Evolutionary conservation across 2,329 filamentous ascomycete species (phyloP).

Genomic region (Spiromastix sp.): DNA sequence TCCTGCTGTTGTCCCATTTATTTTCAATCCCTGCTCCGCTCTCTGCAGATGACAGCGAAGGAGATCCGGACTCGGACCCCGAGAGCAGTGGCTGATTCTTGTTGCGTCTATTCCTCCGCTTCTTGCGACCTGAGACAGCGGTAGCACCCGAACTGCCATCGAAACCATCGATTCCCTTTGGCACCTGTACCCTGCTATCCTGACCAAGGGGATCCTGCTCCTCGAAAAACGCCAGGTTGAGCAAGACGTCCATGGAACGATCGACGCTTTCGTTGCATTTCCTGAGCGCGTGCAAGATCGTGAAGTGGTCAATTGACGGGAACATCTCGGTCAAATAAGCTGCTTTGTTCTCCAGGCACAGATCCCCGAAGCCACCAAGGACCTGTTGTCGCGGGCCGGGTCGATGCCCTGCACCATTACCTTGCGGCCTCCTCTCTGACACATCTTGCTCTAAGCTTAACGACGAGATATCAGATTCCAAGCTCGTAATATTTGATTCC

Average conservation of each 20-base stretch:
- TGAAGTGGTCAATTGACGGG: constrained; percentile 53
- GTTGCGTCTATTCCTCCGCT: constrained; percentile 36
- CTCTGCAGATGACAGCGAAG: constrained; percentile 15
- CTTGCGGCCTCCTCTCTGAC: background rate
- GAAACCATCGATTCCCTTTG: constrained; percentile 77
- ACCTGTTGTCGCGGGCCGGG: background rate
- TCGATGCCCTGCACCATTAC: background rate
- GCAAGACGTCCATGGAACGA: constrained; percentile 64
- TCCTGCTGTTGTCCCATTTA: constrained; percentile 47
- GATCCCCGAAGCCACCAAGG: constrained; percentile 13
- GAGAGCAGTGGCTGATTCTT: constrained; percentile 21
- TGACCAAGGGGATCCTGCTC: constrained; percentile 44
- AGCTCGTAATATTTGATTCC: constrained; percentile 40
- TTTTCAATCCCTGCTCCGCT: constrained; percentile 29
- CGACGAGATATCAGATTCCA: constrained; percentile 37
- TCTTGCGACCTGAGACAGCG: constrained; percentile 27
- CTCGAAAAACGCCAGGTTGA: constrained; percentile 69
- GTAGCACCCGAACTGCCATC: constrained; percentile 45
- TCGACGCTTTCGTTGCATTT: constrained; percentile 59
- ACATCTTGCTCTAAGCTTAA: constrained; percentile 19
- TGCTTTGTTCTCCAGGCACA: constrained; percentile 49
- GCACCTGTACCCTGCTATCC: constrained; percentile 31
- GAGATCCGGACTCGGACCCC: constrained; percentile 7
- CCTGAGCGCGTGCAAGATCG: constrained; percentile 56
- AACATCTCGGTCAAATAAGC: constrained; percentile 60